These are phyloP conservation scores for Blastomyces parvus DNA, from an alignment of 2,329 filamentous ascomycete genomes.

Conservation along the genomic window DNA sequence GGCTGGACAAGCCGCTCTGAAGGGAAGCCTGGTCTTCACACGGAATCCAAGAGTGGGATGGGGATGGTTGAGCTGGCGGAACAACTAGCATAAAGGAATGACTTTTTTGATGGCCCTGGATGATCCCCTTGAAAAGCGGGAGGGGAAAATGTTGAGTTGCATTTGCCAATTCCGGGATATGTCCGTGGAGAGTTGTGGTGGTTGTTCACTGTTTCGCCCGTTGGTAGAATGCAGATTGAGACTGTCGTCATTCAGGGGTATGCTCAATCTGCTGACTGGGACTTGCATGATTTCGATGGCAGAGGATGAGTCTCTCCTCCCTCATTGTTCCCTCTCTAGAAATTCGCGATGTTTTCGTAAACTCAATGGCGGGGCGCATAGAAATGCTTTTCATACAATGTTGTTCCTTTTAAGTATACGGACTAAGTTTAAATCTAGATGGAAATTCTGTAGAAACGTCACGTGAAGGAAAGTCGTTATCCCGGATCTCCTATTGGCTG, in stretches of 20 bases:
- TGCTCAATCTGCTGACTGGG: neutral
- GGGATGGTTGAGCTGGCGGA: neutral
- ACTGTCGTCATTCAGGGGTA: neutral
- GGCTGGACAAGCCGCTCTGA: neutral
- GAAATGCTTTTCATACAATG: too few species aligned
- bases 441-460: too few species aligned
- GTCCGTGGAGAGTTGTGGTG: neutral
- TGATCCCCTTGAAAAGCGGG: neutral
- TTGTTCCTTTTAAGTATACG: too few species aligned
- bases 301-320: neutral
- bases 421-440: too few species aligned
- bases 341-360: neutral
- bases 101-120: neutral
- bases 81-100: neutral
- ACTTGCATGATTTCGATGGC: neutral
- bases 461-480: neutral
- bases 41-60: neutral
- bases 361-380: neutral
- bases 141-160: neutral
- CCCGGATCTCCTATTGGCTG: slow-evolving; percentile 1
- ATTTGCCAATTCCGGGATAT: neutral
- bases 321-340: neutral
- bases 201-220: neutral
- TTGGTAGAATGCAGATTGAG: too few species aligned
- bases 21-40: neutral